phyloP scores from a whole-genome alignment of 495 filamentous ascomycete species.

The Schizothecium vesticola region DNA sequence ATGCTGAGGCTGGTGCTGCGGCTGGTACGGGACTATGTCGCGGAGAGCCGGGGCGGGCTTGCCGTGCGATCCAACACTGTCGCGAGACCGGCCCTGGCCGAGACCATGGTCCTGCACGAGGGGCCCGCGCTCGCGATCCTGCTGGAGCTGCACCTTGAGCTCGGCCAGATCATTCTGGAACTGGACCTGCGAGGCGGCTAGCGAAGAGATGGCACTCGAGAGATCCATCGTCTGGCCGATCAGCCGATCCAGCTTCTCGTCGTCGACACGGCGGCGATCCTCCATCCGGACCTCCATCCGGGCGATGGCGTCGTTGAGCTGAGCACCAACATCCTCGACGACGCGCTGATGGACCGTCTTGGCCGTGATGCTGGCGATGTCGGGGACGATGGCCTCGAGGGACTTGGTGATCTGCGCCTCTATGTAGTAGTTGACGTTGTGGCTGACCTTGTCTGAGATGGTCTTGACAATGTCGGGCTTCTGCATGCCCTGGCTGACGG shows the following conservation, averaged over 20 bases:
- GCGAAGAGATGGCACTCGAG: constrained; percentile 63
- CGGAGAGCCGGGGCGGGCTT: constrained; percentile 12
- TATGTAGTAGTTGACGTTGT: constrained; percentile 58
- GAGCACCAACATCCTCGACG: constrained; percentile 25
- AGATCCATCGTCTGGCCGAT: constrained; percentile 64
- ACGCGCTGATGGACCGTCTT: constrained; percentile 56
- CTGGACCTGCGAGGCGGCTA: constrained; percentile 57
- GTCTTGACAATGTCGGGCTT: constrained; percentile 61
- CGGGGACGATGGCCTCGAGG: constrained; percentile 59
- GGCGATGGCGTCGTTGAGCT: constrained; percentile 34
- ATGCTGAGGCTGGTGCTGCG: constrained; percentile 15
- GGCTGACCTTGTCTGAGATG: constrained; percentile 64
- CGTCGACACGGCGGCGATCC: constrained; percentile 62
- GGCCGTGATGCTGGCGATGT: constrained; percentile 50
- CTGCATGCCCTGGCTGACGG: constrained; percentile 53
- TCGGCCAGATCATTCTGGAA: constrained; percentile 22
- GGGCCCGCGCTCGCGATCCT: constrained; percentile 15
- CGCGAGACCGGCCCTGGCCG: constrained; percentile 16
- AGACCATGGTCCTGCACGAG: constrained; percentile 4
- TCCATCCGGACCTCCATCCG: constrained; percentile 63
- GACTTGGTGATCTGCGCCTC: constrained; percentile 60
- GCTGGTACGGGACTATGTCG: constrained; percentile 23
- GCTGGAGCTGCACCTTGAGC: constrained; percentile 24
- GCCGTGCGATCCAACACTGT: constrained; percentile 19
- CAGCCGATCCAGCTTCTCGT: constrained; percentile 77